phyloP scores from a whole-genome alignment of 169 alveolate species.

The Eimeria zaria region DNA sequence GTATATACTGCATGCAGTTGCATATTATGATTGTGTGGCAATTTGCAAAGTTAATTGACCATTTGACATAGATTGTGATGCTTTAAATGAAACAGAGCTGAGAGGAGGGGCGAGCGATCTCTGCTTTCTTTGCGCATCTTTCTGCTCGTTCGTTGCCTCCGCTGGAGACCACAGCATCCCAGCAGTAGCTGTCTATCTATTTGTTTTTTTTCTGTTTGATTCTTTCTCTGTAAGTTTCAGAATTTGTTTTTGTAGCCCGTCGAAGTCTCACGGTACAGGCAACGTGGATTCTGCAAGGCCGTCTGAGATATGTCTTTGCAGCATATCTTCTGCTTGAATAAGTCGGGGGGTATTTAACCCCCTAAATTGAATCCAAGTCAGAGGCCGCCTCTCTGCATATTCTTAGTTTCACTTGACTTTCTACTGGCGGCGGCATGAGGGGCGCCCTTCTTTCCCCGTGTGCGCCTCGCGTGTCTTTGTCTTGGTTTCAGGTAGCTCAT shows the following conservation, averaged over 20 bases:
- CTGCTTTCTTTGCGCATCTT: background rate
- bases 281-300: background rate
- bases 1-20: constrained; percentile 19
- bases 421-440: constrained; percentile 69
- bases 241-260: background rate
- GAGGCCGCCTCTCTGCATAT: background rate
- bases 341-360: background rate
- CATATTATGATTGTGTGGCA: background rate
- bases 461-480: constrained; percentile 41
- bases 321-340: background rate
- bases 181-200: background rate
- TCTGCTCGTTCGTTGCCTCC: background rate
- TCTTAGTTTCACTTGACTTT: background rate
- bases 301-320: background rate
- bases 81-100: background rate
- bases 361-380: background rate
- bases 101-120: background rate
- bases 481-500: constrained; percentile 21
- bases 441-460: constrained; percentile 30
- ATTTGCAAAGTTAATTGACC: background rate
- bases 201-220: background rate
- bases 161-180: background rate
- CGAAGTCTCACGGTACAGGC: background rate
- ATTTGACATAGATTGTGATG: background rate
- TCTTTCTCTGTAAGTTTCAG: background rate